Base-by-base conservation (phyloP, 1,284 basidiomycete species). In the Pseudozyma sp. region DNA sequence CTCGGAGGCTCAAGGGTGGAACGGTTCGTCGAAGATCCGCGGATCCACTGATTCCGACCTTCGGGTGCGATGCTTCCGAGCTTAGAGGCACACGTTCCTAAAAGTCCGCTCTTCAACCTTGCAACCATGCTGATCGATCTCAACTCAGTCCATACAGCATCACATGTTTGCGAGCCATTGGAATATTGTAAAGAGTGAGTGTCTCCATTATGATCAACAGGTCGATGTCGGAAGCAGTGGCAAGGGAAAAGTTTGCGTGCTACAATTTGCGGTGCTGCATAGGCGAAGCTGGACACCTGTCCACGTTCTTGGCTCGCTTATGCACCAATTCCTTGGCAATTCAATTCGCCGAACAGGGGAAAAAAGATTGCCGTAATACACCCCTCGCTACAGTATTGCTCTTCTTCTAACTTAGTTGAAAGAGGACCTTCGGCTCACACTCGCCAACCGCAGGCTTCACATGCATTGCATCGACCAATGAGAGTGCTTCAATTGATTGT, bases 231-330 rank as follows among this genome's bases (percentile, higher is more conserved):
- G 10, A 47, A 11, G 45, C 45, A 21, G 45, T 31, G 25, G 25
- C 25, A 31, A 31, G 6, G 25, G 25, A 31, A 47, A 11, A 25
- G n/a, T 21, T 14, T 44, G 44, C 18, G 44, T 19, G 14, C 19
- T 25, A 49, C 10, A 12, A 48, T 48, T 11, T 2, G 11, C 13
- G 25, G 45, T 14, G 21, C 31, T 5, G 51, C 45, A 9, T 38
- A 53, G 10, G 55, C 45, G 44, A 59, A 49, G 39, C 40, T 57
- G 38, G 52, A 58, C 36, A 52, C 55, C 19, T 69, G 66, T 69
- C 59, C 66, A 69, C 66, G 66, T 69, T 69, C 66, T 55, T n/a
- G 44, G 45, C 42, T 69, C 66, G 66, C 66, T 63, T 59, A 52
- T 19, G 19, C 25, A 31, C 25, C 25, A n/a, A 13, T 19, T 31